Conservation (phyloP, 2,329 filamentous ascomycete genomes). For the Paracoccidioides brasiliensis region DNA sequence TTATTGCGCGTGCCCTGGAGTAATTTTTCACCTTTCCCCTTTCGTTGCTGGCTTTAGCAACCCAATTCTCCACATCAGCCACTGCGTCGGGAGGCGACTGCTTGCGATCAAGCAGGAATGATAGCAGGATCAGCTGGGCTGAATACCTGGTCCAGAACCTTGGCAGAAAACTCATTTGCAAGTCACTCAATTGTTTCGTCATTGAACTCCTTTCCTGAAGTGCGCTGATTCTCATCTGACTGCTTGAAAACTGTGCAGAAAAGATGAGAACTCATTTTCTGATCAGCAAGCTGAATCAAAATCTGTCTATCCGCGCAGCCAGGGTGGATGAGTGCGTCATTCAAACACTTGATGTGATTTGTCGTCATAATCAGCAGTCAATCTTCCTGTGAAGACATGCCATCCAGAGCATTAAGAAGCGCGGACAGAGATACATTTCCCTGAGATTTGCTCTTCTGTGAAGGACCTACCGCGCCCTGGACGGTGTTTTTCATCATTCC, state of each 20-base stretch:
- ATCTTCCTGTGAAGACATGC: constrained; percentile 55
- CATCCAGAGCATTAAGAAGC: constrained; percentile 57
- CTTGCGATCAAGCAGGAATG: constrained; percentile 39
- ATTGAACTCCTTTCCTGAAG: constrained; percentile 12
- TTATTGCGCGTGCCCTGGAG: background rate
- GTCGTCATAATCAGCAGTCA: constrained; percentile 63
- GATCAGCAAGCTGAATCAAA: constrained; percentile 34
- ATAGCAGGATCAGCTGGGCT: constrained; percentile 39
- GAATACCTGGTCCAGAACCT: constrained; percentile 36
- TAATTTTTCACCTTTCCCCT: background rate
- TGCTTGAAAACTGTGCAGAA: constrained; percentile 15
- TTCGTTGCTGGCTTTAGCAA: constrained; percentile 5
- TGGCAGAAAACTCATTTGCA: constrained; percentile 33
- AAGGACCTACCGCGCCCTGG: background rate
- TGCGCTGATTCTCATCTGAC: constrained; percentile 1
- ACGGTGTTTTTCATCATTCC: background rate
- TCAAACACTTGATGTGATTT: constrained; percentile 52
- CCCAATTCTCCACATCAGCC: constrained; percentile 32
- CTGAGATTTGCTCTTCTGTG: background rate
- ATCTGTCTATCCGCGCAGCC: constrained; percentile 61
- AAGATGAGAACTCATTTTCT: constrained; percentile 18
- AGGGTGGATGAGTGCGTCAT: constrained; percentile 58
- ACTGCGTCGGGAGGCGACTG: constrained; percentile 36
- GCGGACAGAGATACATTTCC: constrained; percentile 47
- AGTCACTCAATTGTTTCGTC: no score